Percentiles rank a stretch among this genome's conserved stretches.
phyloP scores from a whole-genome alignment of 2,329 filamentous ascomycete species.

The Clarireedia sp. region DNA sequence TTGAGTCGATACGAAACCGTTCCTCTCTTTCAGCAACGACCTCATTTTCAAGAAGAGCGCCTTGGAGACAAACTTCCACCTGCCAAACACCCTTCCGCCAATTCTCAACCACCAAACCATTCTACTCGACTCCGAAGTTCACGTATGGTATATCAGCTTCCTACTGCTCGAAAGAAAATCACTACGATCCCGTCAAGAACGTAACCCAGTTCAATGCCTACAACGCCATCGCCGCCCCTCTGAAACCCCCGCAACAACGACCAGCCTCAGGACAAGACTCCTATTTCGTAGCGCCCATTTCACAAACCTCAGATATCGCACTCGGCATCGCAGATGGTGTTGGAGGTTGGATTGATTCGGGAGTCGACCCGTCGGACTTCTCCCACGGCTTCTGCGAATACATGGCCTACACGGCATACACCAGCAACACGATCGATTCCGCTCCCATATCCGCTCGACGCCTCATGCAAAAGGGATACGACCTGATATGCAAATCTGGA shows the following conservation, averaged over 20 bases:
- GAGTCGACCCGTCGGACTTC: constrained; percentile 90
- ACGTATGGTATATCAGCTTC: constrained; percentile 67
- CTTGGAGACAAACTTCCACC: not conserved
- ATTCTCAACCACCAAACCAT: constrained; percentile 19
- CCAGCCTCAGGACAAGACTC: constrained; percentile 88
- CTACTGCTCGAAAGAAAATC: constrained; percentile 64
- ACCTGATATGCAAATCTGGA: constrained; percentile 67
- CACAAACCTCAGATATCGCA: constrained; percentile 58
- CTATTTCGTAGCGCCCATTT: constrained; percentile 80
- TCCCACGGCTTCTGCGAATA: constrained; percentile 88
- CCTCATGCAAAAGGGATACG: constrained; percentile 78
- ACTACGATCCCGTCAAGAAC: constrained; percentile 60
- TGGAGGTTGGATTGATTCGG: constrained; percentile 87
- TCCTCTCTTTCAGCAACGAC: not conserved
- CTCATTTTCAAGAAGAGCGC: not conserved
- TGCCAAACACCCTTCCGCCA: constrained; percentile 5
- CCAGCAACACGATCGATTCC: constrained; percentile 22
- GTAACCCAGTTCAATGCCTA: constrained; percentile 64
- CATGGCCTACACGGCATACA: constrained; percentile 68
- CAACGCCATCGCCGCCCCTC: constrained; percentile 45
- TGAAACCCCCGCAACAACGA: constrained; percentile 50
- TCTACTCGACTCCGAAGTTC: constrained; percentile 31
- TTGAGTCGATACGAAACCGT: constrained; percentile 4
- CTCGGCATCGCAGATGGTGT: constrained; percentile 92
- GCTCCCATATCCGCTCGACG: constrained; percentile 50